Base-by-base conservation (phyloP, 257 asterid genomes). In the Nicotiana attenuata region DNA sequence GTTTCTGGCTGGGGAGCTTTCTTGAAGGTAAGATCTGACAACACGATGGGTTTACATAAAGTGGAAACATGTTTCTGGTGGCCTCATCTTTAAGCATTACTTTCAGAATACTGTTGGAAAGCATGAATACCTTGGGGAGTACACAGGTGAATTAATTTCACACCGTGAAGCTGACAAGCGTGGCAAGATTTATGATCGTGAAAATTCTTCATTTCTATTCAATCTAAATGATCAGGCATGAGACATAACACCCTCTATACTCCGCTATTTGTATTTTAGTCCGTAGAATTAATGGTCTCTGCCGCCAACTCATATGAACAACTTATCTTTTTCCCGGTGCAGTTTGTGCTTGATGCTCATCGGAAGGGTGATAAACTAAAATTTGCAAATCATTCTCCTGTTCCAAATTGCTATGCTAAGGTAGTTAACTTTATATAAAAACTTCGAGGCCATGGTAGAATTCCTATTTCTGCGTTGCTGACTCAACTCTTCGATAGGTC, bases 121-220 rank as follows among this genome's bases (percentile, higher is more conserved):
- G 85, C 97, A 96, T 63, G 99, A 92, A 85, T 96, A 92, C 88
- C 97, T 96, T 61, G 99, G 99, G 61, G 98, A 94, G 87, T 96
- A 96, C 88, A 96, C 99, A 9, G 99, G 98, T 52, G 99, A 96
- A 87, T 83, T 96, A 56, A 93, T 94, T 83, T 92, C 99, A 29
- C 98, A 96, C 80, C 97, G 94, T 64, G 99, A 96, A 88, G 99
- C 99, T 87, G 99, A 96, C 87, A 96, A 96, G 92, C 99, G 98
- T 56, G 99, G 99, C 80, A 96, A 96, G 92, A 93, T 96, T 80
- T 96, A 94, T 78, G 99, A 96, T 80, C 98, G 97, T 33, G 97
- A 90, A 86, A 96, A 96, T 82, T 96, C 97, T 52, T 96, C 99
- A 5, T 94, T 94, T 87, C 94, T 96, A 57, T 96, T 94, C 73